Evolutionary conservation across 495 filamentous ascomycete genomes (phyloP).

Genomic region (Penicillium paradoxum): DNA sequence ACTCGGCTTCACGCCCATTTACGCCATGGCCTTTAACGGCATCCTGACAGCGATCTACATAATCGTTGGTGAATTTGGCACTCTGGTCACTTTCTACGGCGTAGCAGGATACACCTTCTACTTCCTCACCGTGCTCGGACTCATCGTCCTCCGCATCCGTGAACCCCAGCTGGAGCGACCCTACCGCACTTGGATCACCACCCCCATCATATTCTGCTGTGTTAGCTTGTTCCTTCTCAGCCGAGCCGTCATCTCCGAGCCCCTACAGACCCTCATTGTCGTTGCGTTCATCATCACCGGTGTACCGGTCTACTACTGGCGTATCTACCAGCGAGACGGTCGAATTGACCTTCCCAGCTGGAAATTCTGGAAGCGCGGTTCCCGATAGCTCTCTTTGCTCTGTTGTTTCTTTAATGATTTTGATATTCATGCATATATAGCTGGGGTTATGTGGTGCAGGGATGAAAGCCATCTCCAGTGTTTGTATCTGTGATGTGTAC

Average conservation of each 20-base stretch:
- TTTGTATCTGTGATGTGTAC: constrained; percentile 1
- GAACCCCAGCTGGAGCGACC: constrained; percentile 85
- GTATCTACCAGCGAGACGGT: constrained; percentile 57
- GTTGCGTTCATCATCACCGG: constrained; percentile 77
- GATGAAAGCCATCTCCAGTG: constrained; percentile 6
- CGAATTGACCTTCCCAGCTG: constrained; percentile 45
- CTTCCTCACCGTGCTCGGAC: constrained; percentile 87
- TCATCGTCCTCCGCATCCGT: constrained; percentile 83
- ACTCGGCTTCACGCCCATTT: constrained; percentile 77
- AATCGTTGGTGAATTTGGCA: constrained; percentile 81
- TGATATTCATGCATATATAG: constrained; percentile 33
- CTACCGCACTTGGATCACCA: constrained; percentile 93
- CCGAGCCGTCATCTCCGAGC: constrained; percentile 80
- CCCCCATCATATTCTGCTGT: constrained; percentile 96
- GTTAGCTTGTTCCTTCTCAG: constrained; percentile 89
- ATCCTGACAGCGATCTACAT: constrained; percentile 70
- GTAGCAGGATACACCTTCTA: constrained; percentile 97
- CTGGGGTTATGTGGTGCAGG: constrained; percentile 17
- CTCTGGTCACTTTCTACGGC: constrained; percentile 92
- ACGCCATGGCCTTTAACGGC: constrained; percentile 80
- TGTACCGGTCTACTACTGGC: constrained; percentile 83
- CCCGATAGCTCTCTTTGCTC: constrained; percentile 8
- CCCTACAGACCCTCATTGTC: constrained; percentile 83
- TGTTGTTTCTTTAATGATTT: constrained; percentile 10
- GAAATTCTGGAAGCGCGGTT: constrained; percentile 56